These are phyloP conservation scores for Ampelomyces quisqualis DNA, from an alignment of 2,329 filamentous ascomycete genomes.

Conservation along the genomic window DNA sequence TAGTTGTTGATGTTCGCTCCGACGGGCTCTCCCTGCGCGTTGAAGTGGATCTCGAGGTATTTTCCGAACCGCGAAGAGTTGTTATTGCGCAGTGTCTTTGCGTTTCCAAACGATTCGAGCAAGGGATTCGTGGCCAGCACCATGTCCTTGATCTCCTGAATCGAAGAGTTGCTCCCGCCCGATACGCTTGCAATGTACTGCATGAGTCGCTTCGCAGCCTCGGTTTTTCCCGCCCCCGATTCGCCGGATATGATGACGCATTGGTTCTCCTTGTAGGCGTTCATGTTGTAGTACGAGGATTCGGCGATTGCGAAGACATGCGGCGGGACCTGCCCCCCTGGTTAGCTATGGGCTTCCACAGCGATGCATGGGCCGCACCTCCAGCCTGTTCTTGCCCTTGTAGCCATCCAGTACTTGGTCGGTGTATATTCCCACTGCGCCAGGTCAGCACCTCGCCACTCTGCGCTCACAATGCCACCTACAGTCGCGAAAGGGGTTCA, in stretches of 20 bases:
- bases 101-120: conserved; percentile 96
- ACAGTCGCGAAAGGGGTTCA: conserved; percentile 94
- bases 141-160: conserved; percentile 98
- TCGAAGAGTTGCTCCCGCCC: conserved; percentile 77
- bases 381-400: conserved; percentile 93
- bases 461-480: conserved; percentile 38
- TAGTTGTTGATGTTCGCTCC: conserved; percentile 99
- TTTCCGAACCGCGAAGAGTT: conserved; percentile 99
- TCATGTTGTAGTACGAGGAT: conserved; percentile 98
- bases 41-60: conserved; percentile 97
- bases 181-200: conserved; percentile 99
- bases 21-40: conserved; percentile 83
- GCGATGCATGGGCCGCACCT: conserved; percentile 47
- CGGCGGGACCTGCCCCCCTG: conserved; percentile 63
- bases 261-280: conserved; percentile 97
- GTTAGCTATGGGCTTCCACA: conserved; percentile 16
- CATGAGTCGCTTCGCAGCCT: conserved; percentile 98
- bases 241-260: conserved; percentile 99
- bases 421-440: conserved; percentile 87
- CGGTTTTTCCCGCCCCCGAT: conserved; percentile 96
- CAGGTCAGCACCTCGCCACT: conserved; percentile 39
- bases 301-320: conserved; percentile 98
- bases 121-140: conserved; percentile 96
- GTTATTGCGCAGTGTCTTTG: conserved; percentile 96
- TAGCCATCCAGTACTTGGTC: conserved; percentile 91